Conservation (phyloP, 2,329 filamentous ascomycete species). For the Penicillium sp. region DNA sequence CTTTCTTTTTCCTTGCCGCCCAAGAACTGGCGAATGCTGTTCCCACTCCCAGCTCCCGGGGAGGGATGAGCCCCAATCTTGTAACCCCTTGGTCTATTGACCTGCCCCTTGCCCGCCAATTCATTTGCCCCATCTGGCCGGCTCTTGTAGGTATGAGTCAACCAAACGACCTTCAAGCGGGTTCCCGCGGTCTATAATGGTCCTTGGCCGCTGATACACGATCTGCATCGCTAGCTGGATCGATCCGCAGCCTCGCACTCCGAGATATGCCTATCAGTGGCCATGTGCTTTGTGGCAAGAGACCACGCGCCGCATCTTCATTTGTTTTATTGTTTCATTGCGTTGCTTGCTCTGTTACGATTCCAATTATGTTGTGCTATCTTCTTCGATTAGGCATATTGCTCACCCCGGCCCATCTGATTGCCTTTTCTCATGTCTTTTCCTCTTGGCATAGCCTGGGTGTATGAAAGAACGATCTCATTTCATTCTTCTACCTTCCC, state of each 20-base stretch:
- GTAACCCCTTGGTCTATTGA: neutral
- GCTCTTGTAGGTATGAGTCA: conserved; percentile 4
- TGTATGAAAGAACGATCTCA: conserved; percentile 33
- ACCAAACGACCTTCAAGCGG: neutral
- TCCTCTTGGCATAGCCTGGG: conserved; percentile 34
- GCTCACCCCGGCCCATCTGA: conserved; percentile 7
- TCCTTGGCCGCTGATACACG: conserved; percentile 10
- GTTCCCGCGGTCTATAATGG: conserved; percentile 2
- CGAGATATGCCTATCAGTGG: conserved; percentile 12
- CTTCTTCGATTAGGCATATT: conserved; percentile 9
- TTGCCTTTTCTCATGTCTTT: conserved; percentile 11
- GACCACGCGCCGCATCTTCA: conserved; percentile 1
- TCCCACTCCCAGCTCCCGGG: conserved; percentile 4
- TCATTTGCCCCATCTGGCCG: neutral
- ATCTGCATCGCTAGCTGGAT: conserved; percentile 8
- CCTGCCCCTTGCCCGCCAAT: conserved; percentile 3
- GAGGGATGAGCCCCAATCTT: neutral
- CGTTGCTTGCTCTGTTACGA: conserved; percentile 16
- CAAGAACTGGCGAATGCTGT: neutral
- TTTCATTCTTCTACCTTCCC: conserved; percentile 12
- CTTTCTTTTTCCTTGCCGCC: neutral
- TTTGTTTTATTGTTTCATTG: conserved; percentile 9
- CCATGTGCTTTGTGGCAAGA: neutral
- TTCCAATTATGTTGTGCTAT: conserved; percentile 12
- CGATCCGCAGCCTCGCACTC: conserved; percentile 4